Evolutionary conservation across 2,329 filamentous ascomycete species (phyloP), one percentile per base, ranked within the genome.

Genomic region (Dactylellina sp.): DNA sequence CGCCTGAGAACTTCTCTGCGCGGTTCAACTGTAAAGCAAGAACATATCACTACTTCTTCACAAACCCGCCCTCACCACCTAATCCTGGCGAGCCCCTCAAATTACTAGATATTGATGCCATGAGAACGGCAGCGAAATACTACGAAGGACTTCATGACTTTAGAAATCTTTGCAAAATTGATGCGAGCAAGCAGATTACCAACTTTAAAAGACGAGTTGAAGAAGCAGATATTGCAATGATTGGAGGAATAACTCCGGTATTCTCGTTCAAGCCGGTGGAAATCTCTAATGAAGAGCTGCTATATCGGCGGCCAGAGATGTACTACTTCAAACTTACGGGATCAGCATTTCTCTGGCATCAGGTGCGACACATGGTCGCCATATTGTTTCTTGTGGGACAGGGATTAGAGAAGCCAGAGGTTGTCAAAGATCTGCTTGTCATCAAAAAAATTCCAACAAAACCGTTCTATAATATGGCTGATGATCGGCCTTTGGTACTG

Each of bases 11-110:
- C 75, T 99, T 99, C 81, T 93, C 91, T 35, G 95, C 95, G 2
- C 89, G 95, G 42, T 97, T 97, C 85, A 93, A 91, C 61, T 99
- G 95, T 82, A 88, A 90, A 75, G 93, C 97, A 82, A 87, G 95
- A 20, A 89, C 91, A 77, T 99, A 99, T 83, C 89, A 92, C 68
- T 99, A 99, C 82, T 98, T 97, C 84, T 99, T 99, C 83, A 98
- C 95, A 0, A 92, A 97, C 80, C 95, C 95, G 0, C 75, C 76
- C 0, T 52, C 64, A 2, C 61, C 70, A 18, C 57, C 65, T 28
- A 52, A 44, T 35, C 35, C 49, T 7, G 64, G 66, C 2, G 63
- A 71, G 9, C 83, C 88, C 1, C 92, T 92, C 0, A 84, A 87
- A 2, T 95, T 90, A 88, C 86, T 99, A 5, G 89, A 98, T 82